phyloP scores from a whole-genome alignment of 2,329 filamentous ascomycete genomes.

The Diaporthe citriasiana region DNA sequence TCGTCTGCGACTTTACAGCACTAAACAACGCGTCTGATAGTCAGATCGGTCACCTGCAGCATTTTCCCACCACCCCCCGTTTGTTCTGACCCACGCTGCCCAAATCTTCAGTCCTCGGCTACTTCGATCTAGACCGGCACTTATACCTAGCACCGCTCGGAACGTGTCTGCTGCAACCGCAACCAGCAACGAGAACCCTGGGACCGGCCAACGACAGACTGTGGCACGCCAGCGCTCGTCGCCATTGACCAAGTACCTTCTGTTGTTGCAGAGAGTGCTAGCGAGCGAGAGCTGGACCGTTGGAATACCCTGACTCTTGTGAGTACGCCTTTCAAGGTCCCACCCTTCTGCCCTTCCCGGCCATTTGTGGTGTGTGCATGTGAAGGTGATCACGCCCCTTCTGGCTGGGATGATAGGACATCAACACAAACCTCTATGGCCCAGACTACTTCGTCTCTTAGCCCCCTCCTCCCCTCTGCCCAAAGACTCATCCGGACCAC shows the following conservation, averaged over 20 bases:
- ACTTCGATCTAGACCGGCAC: slow-evolving; percentile 24
- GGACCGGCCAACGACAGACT: neutral
- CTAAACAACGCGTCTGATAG: slow-evolving; percentile 1
- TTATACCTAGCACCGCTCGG: neutral
- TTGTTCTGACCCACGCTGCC: neutral
- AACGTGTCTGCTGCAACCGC: neutral
- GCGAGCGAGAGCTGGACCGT: neutral
- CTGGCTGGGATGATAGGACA: neutral
- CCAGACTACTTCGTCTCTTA: neutral
- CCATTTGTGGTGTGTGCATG: slow-evolving; percentile 21
- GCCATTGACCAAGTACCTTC: neutral
- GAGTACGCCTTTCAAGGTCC: slow-evolving; percentile 13
- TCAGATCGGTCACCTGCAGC: neutral
- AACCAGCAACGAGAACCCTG: slow-evolving; percentile 10
- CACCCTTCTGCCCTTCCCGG: neutral
- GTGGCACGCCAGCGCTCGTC: slow-evolving; percentile 2
- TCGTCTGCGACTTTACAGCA: neutral
- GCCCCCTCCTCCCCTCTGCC: neutral
- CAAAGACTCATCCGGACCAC: neutral
- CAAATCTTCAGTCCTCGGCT: neutral
- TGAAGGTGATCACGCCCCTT: slow-evolving; percentile 23
- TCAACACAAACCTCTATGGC: neutral
- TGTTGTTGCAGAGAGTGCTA: neutral
- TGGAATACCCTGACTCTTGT: slow-evolving; percentile 11
- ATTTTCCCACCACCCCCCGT: no score